A percentile compares a stretch with the other conserved stretches of the same genome.
These are phyloP conservation scores for Coniochaeta prunicola DNA, from an alignment of 2,329 filamentous ascomycete genomes.

Conservation along the genomic window DNA sequence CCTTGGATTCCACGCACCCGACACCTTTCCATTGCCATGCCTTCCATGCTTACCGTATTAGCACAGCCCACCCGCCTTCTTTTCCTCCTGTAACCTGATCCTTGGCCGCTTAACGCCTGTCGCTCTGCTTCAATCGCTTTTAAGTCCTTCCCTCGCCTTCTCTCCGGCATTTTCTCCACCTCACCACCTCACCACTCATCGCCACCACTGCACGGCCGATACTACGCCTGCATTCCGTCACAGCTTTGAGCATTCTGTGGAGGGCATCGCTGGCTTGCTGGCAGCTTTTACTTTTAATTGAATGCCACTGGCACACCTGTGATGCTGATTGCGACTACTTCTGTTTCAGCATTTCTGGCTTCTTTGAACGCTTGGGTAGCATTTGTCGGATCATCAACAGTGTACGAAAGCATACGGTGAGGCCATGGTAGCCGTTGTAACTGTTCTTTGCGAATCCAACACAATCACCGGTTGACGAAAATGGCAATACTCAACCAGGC, in stretches of 20 bases:
- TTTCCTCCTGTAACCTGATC: neutral
- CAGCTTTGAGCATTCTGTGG: neutral
- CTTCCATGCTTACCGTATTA: too few species aligned
- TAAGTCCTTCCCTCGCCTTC: neutral
- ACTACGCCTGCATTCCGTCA: neutral
- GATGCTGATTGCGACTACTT: neutral
- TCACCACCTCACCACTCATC: slow-evolving; percentile 1
- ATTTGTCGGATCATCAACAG: neutral
- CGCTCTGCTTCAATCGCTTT: neutral
- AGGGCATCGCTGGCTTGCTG: neutral
- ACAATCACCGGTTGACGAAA: neutral
- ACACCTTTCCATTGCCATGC: neutral
- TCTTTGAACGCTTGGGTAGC: neutral
- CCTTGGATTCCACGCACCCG: neutral
- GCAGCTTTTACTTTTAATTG: neutral
- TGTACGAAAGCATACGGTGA: neutral
- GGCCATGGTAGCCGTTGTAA: neutral
- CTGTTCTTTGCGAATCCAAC: neutral
- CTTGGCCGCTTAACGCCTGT: neutral
- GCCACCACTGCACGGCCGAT: neutral
- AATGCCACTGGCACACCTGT: neutral
- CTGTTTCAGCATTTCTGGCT: neutral
- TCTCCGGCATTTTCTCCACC: slow-evolving; percentile 6
- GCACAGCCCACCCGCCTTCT: slow-evolving; percentile 1
- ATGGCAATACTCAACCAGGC: slow-evolving; percentile 19